A percentile compares a stretch with the other conserved stretches of the same genome.
These are phyloP conservation scores for Blastomyces silverae DNA, from an alignment of 2,329 filamentous ascomycete genomes.

Conservation along the genomic window DNA sequence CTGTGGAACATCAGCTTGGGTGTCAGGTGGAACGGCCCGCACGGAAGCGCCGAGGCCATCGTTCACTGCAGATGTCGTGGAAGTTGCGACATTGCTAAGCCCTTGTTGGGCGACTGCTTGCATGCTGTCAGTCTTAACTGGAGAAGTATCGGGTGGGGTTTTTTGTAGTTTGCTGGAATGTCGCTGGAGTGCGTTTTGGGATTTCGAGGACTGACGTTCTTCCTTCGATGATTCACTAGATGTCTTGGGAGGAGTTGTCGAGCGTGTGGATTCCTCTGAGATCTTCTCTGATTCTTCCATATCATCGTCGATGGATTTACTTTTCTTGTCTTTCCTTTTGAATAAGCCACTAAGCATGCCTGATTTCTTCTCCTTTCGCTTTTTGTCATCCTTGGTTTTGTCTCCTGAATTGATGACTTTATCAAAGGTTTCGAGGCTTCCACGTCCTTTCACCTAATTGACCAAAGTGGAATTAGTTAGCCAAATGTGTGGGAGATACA, in stretches of 20 bases:
- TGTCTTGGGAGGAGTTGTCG: constrained; percentile 41
- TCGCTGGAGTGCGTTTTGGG: constrained; percentile 44
- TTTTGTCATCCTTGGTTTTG: constrained; percentile 65
- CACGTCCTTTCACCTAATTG: constrained; percentile 46
- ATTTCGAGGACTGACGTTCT: constrained; percentile 31
- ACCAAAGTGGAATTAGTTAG: constrained; percentile 4
- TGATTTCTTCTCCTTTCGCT: constrained; percentile 63
- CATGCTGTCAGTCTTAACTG: constrained; percentile 35
- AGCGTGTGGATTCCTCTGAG: constrained; percentile 52
- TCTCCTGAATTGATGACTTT: constrained; percentile 56
- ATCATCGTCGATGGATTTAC: constrained; percentile 43
- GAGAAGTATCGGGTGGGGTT: constrained; percentile 42
- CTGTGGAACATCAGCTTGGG: constrained; percentile 27
- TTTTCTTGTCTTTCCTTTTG: constrained; percentile 59
- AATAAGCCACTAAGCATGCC: constrained; percentile 66
- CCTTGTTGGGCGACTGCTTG: constrained; percentile 40
- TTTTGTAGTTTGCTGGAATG: constrained; percentile 66
- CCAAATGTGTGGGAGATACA: not conserved
- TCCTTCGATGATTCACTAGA: constrained; percentile 40
- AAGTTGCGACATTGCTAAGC: constrained; percentile 23
- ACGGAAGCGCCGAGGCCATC: constrained; percentile 30
- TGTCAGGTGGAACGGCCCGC: constrained; percentile 32
- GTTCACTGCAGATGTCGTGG: constrained; percentile 22
- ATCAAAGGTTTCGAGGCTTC: constrained; percentile 70
- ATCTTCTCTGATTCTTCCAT: constrained; percentile 51